Base-by-base conservation (phyloP, 2,329 filamentous ascomycete species). In the Aureobasidium sp. region DNA sequence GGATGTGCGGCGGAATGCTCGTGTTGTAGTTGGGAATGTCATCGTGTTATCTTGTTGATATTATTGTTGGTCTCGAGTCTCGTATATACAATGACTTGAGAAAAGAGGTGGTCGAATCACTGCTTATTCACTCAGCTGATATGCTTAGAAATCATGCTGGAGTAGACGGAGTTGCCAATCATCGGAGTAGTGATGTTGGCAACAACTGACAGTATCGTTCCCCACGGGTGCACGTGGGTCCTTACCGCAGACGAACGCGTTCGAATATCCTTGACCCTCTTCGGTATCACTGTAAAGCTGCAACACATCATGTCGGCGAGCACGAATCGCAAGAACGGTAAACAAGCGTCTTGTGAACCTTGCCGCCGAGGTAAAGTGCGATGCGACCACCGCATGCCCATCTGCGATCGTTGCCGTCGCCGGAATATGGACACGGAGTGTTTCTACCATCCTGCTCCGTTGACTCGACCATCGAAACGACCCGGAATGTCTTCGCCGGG, bases 1-100 rank as follows among this genome's bases (percentile, higher is more conserved):
- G 48, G 72, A 70, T 9, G 73, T 75, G 25, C 73, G 68, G 22
- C 73, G 72, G 41, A 70, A 72, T 20, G 68, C 69, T 22, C 65
- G 70, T 29, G 72, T 69, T 27, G 49, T 62, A 14, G 63, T 67
- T 4, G 64, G 62, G 22, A 27, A 36, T 11, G 22, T 5, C 49
- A 53, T 11, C 22, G 42, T 41, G 17, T 12, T 37, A 37, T 14
- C 5, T 14, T 14, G 36, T 48, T 25, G n/a, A 9, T 44, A 22
- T 12, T 1, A 25, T 3, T 25, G 22, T 25, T 25, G 22, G 22
- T 25, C 22, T 25, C 22, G 22, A 25, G 22, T 25, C 22, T 25
- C 22, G 22, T 25, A 25, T 25, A 25, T 25, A 25, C 3, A 25
- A 25, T 25, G 22, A 20, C 41, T 44, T 12, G 11, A 44, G 2